A percentile compares a stretch with the other conserved stretches of the same genome.
phyloP scores from a whole-genome alignment of 495 filamentous ascomycete species.

The Endocarpon pusillum region DNA sequence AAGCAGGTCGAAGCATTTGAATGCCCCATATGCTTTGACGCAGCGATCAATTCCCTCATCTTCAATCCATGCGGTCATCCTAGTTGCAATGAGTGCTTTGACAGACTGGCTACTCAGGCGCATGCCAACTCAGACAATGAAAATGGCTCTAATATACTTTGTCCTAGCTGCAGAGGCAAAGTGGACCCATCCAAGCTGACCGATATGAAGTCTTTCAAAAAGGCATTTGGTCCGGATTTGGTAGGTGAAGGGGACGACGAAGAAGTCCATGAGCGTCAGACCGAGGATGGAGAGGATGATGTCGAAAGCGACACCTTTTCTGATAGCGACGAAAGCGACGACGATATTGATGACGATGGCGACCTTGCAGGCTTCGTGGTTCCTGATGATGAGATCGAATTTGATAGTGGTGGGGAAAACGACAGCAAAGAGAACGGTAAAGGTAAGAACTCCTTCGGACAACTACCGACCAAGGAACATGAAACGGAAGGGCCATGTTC shows the following conservation, averaged over 20 bases:
- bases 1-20: conserved; percentile 40
- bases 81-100: conserved; percentile 65
- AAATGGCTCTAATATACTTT: conserved; percentile 36
- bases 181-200: conserved; percentile 54
- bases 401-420: conserved; percentile 16
- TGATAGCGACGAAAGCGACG: conserved; percentile 18
- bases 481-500: conserved; percentile 2
- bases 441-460: conserved; percentile 7
- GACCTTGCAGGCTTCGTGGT: conserved; percentile 43
- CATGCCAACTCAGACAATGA: conserved; percentile 39
- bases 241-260: conserved; percentile 16
- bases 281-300: conserved; percentile 21
- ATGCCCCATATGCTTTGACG: conserved; percentile 74
- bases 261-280: conserved; percentile 11
- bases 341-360: conserved; percentile 25
- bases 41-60: conserved; percentile 55
- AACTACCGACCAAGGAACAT: conserved; percentile 2
- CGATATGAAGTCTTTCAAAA: conserved; percentile 54
- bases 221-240: conserved; percentile 46
- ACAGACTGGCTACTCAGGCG: conserved; percentile 47
- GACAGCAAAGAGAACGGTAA: conserved; percentile 13
- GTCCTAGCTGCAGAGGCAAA: conserved; percentile 55
- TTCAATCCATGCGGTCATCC: conserved; percentile 77
- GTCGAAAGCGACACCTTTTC: conserved; percentile 18
- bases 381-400: conserved; percentile 25